Conservation (phyloP, 306 rosid species). For the Castanospermum australe region DNA sequence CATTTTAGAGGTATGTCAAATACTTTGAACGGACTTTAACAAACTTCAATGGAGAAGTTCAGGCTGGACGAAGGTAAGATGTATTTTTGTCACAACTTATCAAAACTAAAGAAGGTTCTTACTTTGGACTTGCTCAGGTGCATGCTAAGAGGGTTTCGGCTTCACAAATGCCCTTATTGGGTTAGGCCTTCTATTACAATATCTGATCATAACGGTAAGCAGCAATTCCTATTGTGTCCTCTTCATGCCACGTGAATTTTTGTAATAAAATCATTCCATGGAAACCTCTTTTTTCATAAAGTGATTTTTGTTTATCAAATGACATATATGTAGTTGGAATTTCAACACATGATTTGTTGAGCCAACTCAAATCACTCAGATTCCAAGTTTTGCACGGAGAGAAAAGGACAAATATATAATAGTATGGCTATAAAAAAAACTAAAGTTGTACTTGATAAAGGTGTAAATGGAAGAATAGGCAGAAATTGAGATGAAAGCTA, state of each 20-base stretch:
- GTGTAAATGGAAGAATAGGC: not conserved
- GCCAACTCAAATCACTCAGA: not conserved
- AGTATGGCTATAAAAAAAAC: not conserved
- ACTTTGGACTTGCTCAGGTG: slow-evolving; percentile 60
- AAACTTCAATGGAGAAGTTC: slow-evolving; percentile 69
- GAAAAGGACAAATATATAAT: not conserved
- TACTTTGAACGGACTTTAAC: slow-evolving; percentile 70
- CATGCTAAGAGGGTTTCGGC: slow-evolving; percentile 92
- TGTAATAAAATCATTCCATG: slow-evolving; percentile 8
- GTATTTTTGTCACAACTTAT: slow-evolving; percentile 4
- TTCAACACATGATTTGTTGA: not conserved
- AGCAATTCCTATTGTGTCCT: not conserved
- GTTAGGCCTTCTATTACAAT: slow-evolving; percentile 81
- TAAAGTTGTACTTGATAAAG: not conserved
- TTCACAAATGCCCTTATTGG: slow-evolving; percentile 92
- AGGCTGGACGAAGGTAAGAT: slow-evolving; percentile 75
- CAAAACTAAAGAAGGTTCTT: slow-evolving; percentile 20
- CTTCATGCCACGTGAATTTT: not conserved
- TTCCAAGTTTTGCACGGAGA: slow-evolving; percentile 8
- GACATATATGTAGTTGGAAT: not conserved
- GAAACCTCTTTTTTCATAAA: not conserved
- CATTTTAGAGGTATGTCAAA: slow-evolving; percentile 79
- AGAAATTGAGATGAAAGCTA: not conserved
- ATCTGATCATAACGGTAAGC: slow-evolving; percentile 77
- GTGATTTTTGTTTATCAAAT: not conserved